Evolutionary conservation across 2,329 filamentous ascomycete species (phyloP).

Genomic region (Diaporthe amygdali): DNA sequence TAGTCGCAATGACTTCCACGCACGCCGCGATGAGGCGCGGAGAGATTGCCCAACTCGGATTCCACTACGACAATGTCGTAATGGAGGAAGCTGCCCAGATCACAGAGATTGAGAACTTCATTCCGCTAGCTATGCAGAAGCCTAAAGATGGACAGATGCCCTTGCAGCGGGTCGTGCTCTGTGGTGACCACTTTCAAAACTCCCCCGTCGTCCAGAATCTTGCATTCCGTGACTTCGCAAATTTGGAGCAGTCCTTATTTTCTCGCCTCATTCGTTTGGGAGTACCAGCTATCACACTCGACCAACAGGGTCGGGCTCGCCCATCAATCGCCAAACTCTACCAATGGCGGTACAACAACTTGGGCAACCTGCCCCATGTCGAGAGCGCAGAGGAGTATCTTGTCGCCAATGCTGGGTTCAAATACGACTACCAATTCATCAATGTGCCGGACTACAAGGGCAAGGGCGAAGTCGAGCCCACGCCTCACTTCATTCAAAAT

Average conservation of each 20-base stretch:
- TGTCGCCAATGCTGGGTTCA: conserved; percentile 87
- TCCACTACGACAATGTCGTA: conserved; percentile 95
- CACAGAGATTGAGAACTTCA: conserved; percentile 96
- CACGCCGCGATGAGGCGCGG: conserved; percentile 93
- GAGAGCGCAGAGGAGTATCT: conserved; percentile 73
- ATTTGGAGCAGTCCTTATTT: conserved; percentile 95
- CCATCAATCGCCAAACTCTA: conserved; percentile 89
- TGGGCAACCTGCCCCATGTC: conserved; percentile 81
- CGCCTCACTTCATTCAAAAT: conserved; percentile 95
- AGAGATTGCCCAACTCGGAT: conserved; percentile 90
- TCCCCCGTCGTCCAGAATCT: conserved; percentile 94
- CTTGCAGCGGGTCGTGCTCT: conserved; percentile 87
- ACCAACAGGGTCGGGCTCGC: conserved; percentile 91
- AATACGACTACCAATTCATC: conserved; percentile 95
- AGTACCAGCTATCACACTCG: conserved; percentile 87
- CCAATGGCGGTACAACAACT: conserved; percentile 85
- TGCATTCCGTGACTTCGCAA: conserved; percentile 92
- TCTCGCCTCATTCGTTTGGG: conserved; percentile 88
- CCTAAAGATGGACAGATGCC: conserved; percentile 74
- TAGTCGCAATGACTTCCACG: conserved; percentile 98
- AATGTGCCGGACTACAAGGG: conserved; percentile 94
- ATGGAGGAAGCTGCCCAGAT: conserved; percentile 99
- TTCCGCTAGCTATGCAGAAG: conserved; percentile 91
- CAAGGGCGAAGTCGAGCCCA: conserved; percentile 84
- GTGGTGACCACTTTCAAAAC: conserved; percentile 96